A percentile compares a stretch with the other conserved stretches of the same genome.
Conservation (phyloP, 306 rosid genomes). For the Senna tora region DNA sequence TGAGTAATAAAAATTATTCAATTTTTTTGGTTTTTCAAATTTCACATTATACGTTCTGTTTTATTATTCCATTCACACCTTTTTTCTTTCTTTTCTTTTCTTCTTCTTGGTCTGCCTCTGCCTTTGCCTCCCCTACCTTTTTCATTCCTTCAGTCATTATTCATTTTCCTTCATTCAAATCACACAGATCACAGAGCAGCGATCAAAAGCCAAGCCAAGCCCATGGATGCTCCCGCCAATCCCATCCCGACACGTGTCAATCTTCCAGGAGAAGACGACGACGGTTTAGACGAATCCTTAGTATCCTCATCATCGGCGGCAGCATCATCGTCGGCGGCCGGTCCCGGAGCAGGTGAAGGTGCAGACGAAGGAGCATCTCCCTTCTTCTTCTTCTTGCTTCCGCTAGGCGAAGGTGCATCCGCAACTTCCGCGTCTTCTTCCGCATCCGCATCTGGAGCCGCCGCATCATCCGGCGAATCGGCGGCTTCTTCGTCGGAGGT, state of each 20-base stretch:
- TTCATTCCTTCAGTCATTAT: background rate
- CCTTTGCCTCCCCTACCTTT: background rate
- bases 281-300: background rate
- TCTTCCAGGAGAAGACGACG: background rate
- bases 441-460: background rate
- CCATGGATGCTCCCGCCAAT: constrained; percentile 39
- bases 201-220: constrained; percentile 40
- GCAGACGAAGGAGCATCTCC: background rate
- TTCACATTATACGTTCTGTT: too few species aligned
- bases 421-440: background rate
- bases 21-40: background rate
- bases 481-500: background rate
- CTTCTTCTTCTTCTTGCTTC: background rate
- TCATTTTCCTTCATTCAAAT: too few species aligned
- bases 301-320: background rate
- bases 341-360: constrained; percentile 39
- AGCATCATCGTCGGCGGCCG: background rate
- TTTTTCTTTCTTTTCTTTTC: too few species aligned
- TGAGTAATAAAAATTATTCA: background rate
- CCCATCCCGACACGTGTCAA: constrained; percentile 28
- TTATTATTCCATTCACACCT: too few species aligned
- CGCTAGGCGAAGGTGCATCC: constrained; percentile 18
- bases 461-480: background rate
- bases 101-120: background rate
- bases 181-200: constrained; percentile 37